phyloP scores from a whole-genome alignment of 2,329 filamentous ascomycete species.

The Apiospora rasikravindrae region DNA sequence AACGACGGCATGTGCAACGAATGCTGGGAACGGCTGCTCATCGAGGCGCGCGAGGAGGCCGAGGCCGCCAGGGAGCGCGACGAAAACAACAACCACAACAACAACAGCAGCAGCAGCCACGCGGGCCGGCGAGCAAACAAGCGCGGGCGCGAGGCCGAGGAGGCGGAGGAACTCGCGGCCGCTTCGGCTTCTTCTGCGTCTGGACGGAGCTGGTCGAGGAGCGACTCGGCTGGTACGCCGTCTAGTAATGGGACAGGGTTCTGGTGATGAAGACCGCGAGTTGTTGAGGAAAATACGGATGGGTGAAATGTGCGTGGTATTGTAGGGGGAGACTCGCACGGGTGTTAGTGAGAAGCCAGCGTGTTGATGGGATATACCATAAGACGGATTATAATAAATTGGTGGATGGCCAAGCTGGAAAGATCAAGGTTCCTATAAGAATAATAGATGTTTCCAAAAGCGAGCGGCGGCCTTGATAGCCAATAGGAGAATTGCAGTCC shows the following conservation, averaged over 20 bases:
- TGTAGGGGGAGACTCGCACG: background rate
- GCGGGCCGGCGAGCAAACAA: background rate
- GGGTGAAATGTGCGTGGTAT: background rate
- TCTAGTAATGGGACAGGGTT: background rate
- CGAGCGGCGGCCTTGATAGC: background rate
- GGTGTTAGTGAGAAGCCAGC: too few relatives aligned
- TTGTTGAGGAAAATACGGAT: background rate
- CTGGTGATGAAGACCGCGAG: background rate
- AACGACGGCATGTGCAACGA: slow-evolving; percentile 42
- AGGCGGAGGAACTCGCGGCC: slow-evolving; percentile 21
- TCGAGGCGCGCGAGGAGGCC: slow-evolving; percentile 39
- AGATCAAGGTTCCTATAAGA: background rate
- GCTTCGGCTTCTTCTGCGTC: slow-evolving; percentile 23
- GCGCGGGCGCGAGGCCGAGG: background rate
- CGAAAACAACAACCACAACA: background rate
- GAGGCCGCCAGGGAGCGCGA: slow-evolving; percentile 21
- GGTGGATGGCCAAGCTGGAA: background rate
- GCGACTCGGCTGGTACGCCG: background rate
- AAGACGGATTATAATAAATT: background rate
- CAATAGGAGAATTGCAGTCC: background rate
- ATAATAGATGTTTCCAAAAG: background rate
- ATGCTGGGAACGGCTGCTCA: slow-evolving; percentile 40
- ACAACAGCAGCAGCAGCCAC: background rate
- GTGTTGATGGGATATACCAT: background rate
- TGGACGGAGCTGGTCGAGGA: background rate